phyloP scores from a whole-genome alignment of 2,329 filamentous ascomycete species.

The Ascochyta viciae-villosae region DNA sequence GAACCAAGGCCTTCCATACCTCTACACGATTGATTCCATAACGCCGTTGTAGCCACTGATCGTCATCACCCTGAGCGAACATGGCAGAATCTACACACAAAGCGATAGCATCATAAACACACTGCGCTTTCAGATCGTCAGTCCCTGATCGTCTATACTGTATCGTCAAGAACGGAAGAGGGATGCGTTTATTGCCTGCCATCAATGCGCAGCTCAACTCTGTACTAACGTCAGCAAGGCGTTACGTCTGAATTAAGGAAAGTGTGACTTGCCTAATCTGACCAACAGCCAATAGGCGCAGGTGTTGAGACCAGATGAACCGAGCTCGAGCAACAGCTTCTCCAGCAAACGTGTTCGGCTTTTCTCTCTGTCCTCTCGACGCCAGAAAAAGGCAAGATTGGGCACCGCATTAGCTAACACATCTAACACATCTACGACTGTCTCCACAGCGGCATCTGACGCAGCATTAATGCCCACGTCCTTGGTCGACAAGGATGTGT shows the following conservation, averaged over 20 bases:
- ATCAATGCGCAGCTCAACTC: constrained; percentile 29
- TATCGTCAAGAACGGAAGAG: constrained; percentile 14
- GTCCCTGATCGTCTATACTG: background rate
- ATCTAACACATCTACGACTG: background rate
- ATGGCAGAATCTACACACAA: constrained; percentile 31
- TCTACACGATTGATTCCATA: constrained; percentile 29
- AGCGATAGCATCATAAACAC: constrained; percentile 21
- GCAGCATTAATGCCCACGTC: background rate
- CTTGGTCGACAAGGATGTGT: background rate
- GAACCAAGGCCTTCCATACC: constrained; percentile 28
- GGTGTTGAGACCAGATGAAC: background rate
- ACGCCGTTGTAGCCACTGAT: constrained; percentile 27
- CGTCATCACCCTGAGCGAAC: constrained; percentile 31
- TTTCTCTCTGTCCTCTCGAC: background rate
- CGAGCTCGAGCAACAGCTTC: background rate
- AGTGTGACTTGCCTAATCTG: constrained; percentile 23
- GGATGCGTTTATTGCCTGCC: constrained; percentile 13
- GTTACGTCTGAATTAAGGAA: background rate
- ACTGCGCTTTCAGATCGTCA: constrained; percentile 17
- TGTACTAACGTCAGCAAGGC: constrained; percentile 10
- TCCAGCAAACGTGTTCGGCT: background rate
- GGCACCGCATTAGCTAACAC: background rate
- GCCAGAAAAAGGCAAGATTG: constrained; percentile 1
- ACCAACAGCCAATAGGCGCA: constrained; percentile 28
- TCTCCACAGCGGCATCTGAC: background rate